A percentile compares a stretch with the other conserved stretches of the same genome.
Evolutionary conservation across 2,329 filamentous ascomycete genomes (phyloP).

Genomic region (Aspergillus sp.): DNA sequence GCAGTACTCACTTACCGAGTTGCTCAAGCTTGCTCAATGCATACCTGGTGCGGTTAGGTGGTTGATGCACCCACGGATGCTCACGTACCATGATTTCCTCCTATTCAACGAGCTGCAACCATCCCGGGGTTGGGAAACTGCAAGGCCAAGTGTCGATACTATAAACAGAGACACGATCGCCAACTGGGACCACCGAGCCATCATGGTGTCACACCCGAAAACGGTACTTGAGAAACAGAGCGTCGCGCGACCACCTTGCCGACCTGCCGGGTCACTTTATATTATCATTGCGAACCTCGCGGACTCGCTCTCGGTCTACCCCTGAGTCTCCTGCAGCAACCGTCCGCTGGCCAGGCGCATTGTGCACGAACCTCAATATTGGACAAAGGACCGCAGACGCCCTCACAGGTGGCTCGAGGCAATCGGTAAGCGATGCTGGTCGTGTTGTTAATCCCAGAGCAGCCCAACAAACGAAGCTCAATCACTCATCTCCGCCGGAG

Average conservation of each 20-base stretch:
- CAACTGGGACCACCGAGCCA: not conserved
- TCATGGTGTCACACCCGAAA: not conserved
- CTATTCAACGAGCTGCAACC: constrained; percentile 3
- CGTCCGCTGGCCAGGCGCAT: not conserved
- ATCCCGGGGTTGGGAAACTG: not conserved
- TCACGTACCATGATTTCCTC: constrained; percentile 10
- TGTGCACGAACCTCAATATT: not conserved
- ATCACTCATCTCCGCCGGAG: too few relatives aligned
- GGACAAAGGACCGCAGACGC: not conserved
- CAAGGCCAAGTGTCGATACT: not conserved
- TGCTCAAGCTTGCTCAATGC: constrained; percentile 5
- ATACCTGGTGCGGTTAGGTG: not conserved
- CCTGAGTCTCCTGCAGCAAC: not conserved
- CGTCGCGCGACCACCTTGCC: not conserved
- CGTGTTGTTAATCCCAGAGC: not conserved
- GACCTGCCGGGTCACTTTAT: not conserved
- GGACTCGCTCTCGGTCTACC: not conserved
- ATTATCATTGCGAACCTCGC: not conserved
- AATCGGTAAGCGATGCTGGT: not conserved
- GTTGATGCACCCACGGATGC: not conserved
- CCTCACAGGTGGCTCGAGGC: not conserved
- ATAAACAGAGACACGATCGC: not conserved
- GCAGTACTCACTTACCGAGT: not conserved
- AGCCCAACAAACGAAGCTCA: too few relatives aligned
- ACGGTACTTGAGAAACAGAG: not conserved